Base-by-base conservation (phyloP, 2,329 filamentous ascomycete species). In the Akanthomyces lecanii region DNA sequence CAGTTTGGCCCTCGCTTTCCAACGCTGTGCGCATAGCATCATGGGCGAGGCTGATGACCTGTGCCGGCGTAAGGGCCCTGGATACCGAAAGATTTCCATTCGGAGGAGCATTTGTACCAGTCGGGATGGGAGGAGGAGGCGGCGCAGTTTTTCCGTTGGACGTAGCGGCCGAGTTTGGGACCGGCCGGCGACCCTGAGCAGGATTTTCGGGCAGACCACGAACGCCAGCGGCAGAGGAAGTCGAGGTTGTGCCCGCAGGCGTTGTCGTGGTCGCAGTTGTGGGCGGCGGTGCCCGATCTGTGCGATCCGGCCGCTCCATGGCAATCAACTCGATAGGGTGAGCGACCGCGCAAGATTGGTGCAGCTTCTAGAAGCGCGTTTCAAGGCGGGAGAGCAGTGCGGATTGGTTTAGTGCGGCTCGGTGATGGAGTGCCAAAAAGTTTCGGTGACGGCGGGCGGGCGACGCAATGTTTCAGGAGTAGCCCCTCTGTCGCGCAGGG, bases 1-100 rank as follows among this genome's bases (percentile, higher is more conserved):
- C 83, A 7, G 81, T 83, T 72, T 89, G 86, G 56, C 79, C 84
- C 67, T 89, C 87, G 71, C 88, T 88, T 68, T 87, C 82, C 63
- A 89, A 78, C 61, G 89, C 88, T 69, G 81, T 82, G 66, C 83
- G 82, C 82, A 91, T 89, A 51, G 87, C 86, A 69, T 89, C 85
- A 67, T 82, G 83, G 42, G 86, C 86, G 55, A 90, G 79, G 62
- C 79, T 79, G 58, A 91, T 84, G 66, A 91, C 86, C 72, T 91
- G 86, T 50, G 78, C 78, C 45, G 87, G 77, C 21, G 87, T 82
- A 71, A 87, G 79, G 60, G 82, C 79, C 16, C 76, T 73, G n/a
- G 77, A 77, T 18, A 81, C 75, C 14, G 82, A 80, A 53, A 86
- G 73, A 16, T 77, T 80, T 36, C 79, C 77, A 66, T 74, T 76